Conservation (phyloP, 1,139 yeast genomes). For the Magnusiomyces paraingens region DNA sequence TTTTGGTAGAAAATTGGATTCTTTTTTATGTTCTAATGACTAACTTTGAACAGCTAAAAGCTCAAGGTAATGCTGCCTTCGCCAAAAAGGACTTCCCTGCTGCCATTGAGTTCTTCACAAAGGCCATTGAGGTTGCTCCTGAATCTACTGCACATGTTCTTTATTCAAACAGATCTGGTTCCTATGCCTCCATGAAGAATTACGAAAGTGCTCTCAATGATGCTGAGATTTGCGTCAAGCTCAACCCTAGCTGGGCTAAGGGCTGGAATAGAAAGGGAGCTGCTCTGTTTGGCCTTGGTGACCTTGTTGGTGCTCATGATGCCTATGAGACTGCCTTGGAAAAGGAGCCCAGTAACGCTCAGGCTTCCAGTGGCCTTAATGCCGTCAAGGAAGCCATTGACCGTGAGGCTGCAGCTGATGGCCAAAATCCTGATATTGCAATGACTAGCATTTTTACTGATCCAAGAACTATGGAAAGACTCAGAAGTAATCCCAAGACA, state of each 20-base stretch:
- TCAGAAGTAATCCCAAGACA: slow-evolving; percentile 81
- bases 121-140: slow-evolving; percentile 77
- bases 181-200: slow-evolving; percentile 72
- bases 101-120: slow-evolving; percentile 74
- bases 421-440: slow-evolving; percentile 64
- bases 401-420: slow-evolving; percentile 36
- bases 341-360: slow-evolving; percentile 72
- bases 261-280: slow-evolving; percentile 94
- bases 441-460: slow-evolving; percentile 71
- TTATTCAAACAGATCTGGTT: slow-evolving; percentile 90
- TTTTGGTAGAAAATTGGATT: background rate
- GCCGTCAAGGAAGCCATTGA: slow-evolving; percentile 56
- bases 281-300: slow-evolving; percentile 80
- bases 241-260: slow-evolving; percentile 86
- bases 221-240: slow-evolving; percentile 73
- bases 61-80: slow-evolving; percentile 83
- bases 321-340: slow-evolving; percentile 78
- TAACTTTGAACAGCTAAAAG: slow-evolving; percentile 25
- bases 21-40: background rate
- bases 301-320: slow-evolving; percentile 48
- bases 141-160: slow-evolving; percentile 80
- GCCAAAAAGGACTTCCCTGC: slow-evolving; percentile 74
- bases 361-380: slow-evolving; percentile 78
- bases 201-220: slow-evolving; percentile 71
- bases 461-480: slow-evolving; percentile 69